These are phyloP conservation scores for Acanthamoeba healyi DNA, from an alignment of 208 protist genomes.

Conservation along the genomic window DNA sequence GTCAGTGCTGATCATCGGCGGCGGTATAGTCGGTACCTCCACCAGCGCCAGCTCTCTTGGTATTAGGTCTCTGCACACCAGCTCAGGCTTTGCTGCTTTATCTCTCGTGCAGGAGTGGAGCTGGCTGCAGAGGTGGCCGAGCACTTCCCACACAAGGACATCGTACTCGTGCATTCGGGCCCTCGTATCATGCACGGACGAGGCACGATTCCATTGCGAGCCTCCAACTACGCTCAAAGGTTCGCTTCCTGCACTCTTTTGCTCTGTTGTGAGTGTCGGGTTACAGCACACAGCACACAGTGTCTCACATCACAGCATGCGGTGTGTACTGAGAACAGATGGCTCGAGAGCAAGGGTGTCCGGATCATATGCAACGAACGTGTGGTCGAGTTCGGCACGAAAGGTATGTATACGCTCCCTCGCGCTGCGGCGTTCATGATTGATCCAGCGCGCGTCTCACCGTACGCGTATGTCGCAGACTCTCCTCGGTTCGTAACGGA, in stretches of 20 bases:
- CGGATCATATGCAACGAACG: slow-evolving; percentile 77
- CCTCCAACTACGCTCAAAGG: background rate
- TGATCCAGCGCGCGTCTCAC: too few species aligned
- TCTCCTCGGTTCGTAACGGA: slow-evolving; percentile 74
- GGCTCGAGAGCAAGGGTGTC: slow-evolving; percentile 52
- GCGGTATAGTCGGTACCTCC: slow-evolving; percentile 43
- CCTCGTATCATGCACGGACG: slow-evolving; percentile 76
- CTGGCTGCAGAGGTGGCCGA: slow-evolving; percentile 82
- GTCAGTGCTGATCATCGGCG: slow-evolving; percentile 33
- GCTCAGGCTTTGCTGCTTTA: background rate
- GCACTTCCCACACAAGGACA: slow-evolving; percentile 77
- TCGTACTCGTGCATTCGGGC: slow-evolving; percentile 78
- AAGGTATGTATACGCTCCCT: background rate
- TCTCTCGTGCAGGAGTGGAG: slow-evolving; percentile 79
- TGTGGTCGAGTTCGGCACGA: slow-evolving; percentile 71
- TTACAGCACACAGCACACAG: too few species aligned
- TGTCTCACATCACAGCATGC: too few species aligned
- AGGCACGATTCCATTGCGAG: background rate
- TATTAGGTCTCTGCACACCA: too few species aligned
- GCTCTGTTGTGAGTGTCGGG: too few species aligned
- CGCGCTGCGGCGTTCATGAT: background rate
- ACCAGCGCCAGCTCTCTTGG: too few species aligned
- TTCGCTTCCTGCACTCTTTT: too few species aligned
- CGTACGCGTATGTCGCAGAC: background rate
- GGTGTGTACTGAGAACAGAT: too few species aligned